phyloP scores from a whole-genome alignment of 768 basidiomycete genomes.

The Collybia sp. region DNA sequence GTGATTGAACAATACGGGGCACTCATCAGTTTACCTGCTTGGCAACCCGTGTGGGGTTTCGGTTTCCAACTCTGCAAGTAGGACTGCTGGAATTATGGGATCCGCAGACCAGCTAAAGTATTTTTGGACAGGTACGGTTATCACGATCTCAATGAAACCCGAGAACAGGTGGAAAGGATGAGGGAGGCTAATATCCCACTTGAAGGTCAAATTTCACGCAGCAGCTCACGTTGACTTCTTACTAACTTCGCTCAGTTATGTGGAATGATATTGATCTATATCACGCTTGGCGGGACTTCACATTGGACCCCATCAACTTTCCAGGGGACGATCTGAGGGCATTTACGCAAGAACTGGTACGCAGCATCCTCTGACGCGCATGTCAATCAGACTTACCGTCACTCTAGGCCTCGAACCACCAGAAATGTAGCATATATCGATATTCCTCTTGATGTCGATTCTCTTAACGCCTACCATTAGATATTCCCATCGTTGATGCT shows the following conservation, averaged over 20 bases:
- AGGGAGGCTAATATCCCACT: constrained; percentile 70
- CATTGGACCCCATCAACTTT: constrained; percentile 60
- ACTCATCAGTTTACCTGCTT: constrained; percentile 62
- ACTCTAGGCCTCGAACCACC: constrained; percentile 35
- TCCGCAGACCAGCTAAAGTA: too few relatives aligned
- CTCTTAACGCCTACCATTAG: constrained; percentile 20
- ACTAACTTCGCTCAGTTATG: constrained; percentile 40
- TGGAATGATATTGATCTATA: constrained; percentile 81
- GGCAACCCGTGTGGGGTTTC: constrained; percentile 74
- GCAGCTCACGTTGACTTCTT: too few relatives aligned
- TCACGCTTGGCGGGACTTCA: constrained; percentile 65
- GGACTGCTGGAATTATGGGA: constrained; percentile 2
- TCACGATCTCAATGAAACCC: constrained; percentile 49
- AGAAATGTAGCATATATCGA: constrained; percentile 33
- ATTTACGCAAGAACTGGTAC: constrained; percentile 55
- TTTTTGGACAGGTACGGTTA: constrained; percentile 29
- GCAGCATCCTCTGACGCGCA: constrained; percentile 8
- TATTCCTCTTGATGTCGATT: not conserved
- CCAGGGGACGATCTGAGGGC: constrained; percentile 46
- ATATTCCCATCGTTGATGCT: constrained; percentile 69
- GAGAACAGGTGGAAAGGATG: constrained; percentile 48
- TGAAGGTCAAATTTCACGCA: constrained; percentile 41
- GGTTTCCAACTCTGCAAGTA: constrained; percentile 74
- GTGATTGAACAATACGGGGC: constrained; percentile 71
- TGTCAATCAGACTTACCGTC: not conserved